Base-by-base conservation (phyloP, 345 rosid genomes). In the Lumnitzera littorea region DNA sequence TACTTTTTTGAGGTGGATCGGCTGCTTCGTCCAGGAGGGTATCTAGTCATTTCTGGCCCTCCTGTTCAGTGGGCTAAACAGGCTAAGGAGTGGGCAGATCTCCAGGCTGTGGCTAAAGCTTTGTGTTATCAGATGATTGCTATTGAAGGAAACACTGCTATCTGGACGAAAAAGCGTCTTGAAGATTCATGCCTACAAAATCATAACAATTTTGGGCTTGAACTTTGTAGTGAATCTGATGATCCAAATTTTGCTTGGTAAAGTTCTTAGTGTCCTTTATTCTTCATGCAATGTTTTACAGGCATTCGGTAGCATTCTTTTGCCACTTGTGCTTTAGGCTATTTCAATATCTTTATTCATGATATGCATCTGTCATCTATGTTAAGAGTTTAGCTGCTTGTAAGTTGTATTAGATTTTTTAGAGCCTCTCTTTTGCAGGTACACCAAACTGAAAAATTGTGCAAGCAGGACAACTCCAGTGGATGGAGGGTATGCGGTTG, bases 81-180 rank as follows among this genome's bases (percentile, higher is more conserved):
- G 71, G 97, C 91, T 69, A 95, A 88, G 76, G 96, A 95, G 69
- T 91, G 99, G 96, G 88, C 96, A 75, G 94, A 91, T 72, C 99
- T 91, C 75, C 97, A 91, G 72, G 89, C 84, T 46, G 97, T 82
- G 65, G 97, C 97, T 63, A 83, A 91, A 70, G 77, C 86, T 60
- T 73, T 91, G 75, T 91, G 97, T 67, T 91, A 95, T 60, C 94
- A 91, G 74, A 71, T 88, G 69, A 90, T 86, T 72, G 88, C 81
- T 2, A 92, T 91, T 27, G 99, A 95, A 71, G 92, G 84, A 58
- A 95, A 84, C 85, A 91, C 99, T 14, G 99, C 79, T 70, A 78
- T 95, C 66, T 95, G 99, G 99, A 20, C 20, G 20, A 94, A 88
- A 73, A 94, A 90, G 70, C 89, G 92, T 53, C 62, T 65, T 61